These are phyloP conservation scores for Yarrowia porcina DNA, from an alignment of 805 yeast species.

Conservation along the genomic window DNA sequence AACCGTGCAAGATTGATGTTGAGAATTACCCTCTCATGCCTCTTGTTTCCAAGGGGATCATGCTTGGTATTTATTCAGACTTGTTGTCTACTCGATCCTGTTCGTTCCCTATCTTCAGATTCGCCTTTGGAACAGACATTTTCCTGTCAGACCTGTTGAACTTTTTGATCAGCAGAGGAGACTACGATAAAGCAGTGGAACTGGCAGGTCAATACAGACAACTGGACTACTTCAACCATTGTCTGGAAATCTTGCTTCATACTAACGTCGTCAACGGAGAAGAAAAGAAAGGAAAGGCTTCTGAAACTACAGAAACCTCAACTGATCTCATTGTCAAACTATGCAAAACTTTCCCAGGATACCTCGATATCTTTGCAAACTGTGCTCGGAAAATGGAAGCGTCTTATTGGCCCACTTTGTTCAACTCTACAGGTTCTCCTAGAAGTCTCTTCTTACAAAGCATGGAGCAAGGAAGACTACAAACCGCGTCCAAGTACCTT, in stretches of 20 bases:
- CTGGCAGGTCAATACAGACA: conserved; percentile 36
- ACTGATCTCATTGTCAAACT: conserved; percentile 34
- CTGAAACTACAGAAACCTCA: background rate
- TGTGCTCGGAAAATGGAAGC: conserved; percentile 60
- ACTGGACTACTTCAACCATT: conserved; percentile 43
- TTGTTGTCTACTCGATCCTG: conserved; percentile 38
- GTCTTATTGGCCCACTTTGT: conserved; percentile 49
- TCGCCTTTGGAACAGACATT: conserved; percentile 36
- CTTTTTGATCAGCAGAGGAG: conserved; percentile 32
- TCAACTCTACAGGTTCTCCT: conserved; percentile 40
- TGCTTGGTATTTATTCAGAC: conserved; percentile 51
- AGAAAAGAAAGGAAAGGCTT: background rate
- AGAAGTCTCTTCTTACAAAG: conserved; percentile 40
- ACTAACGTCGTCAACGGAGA: conserved; percentile 27
- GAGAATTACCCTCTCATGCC: conserved; percentile 52
- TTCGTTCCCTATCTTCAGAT: conserved; percentile 37
- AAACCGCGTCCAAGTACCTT: conserved; percentile 43
- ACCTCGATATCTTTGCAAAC: conserved; percentile 41
- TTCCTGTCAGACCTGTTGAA: conserved; percentile 38
- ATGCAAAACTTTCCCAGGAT: conserved; percentile 39
- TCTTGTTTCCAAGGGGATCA: conserved; percentile 47
- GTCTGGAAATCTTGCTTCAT: conserved; percentile 43
- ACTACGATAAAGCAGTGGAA: conserved; percentile 30
- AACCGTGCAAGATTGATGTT: conserved; percentile 29
- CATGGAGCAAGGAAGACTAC: conserved; percentile 37